Base-by-base conservation (phyloP, 192 early-diverging fungal genomes). In the Irineochytrium annulatum region DNA sequence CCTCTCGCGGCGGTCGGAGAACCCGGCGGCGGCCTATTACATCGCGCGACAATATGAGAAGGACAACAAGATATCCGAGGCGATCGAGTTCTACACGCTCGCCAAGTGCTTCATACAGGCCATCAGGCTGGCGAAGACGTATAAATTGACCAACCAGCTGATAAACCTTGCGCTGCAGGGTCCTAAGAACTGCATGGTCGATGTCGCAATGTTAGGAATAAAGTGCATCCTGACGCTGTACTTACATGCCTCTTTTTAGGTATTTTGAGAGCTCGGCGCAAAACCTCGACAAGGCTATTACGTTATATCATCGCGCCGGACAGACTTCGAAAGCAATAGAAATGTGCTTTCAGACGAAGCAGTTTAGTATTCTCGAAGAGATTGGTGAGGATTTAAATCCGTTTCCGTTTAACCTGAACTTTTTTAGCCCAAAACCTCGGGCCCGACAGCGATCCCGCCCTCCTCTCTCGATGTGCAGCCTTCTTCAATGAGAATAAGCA, bases 191-290 rank as follows among this genome's bases (percentile, higher is more conserved):
- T 59, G 59, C 28, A 71, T 80, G 75, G 14, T 78, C 16, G 74
- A 77, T 58, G 82, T 77, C 22, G 82, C 82, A 5, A 59, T 65
- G 71, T 80, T n/a, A n/a, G n/a, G n/a, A n/a, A n/a, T n/a, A n/a
- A 63, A 17, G 69, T 34, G 11, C 6, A 39, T 0, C 19, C 31
- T 64, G 20, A 8, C 33, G 26, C 48, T 60, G 16, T 54, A 34
- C 22, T 60, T 60, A 14, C 29, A 54, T 54, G 3, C 3, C 0
- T 5, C 8, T 16, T 30, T 54, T 0, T 46, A 77, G 76, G 27
- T 77, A 77, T 54, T 77, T 70, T 48, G 78, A 80, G 49, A 34
- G 13, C 1, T 22, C 46, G 11, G 62, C 48, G 31, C 39, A 68
- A 31, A 49, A 72, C 44, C 19, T 71, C 4, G 68, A 72, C 26